phyloP scores from a whole-genome alignment of 1,284 basidiomycete species.

The Mycena sp. region DNA sequence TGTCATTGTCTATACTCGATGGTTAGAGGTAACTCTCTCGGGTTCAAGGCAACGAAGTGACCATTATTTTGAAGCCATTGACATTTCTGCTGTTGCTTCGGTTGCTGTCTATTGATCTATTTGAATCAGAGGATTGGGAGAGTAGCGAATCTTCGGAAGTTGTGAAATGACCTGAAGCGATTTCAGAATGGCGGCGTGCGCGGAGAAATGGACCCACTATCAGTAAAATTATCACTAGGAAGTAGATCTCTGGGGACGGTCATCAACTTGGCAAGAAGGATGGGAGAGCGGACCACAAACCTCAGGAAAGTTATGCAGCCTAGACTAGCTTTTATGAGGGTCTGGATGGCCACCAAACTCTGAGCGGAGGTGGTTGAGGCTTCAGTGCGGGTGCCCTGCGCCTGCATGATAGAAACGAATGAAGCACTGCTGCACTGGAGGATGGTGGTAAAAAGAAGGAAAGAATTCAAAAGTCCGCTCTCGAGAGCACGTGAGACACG shows the following conservation, averaged over 20 bases:
- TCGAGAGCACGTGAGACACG: no score
- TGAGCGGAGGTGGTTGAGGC: slow-evolving; percentile 56
- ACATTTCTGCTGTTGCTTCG: slow-evolving; percentile 48
- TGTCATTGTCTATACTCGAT: slow-evolving; percentile 62
- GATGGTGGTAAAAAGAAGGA: slow-evolving; percentile 16
- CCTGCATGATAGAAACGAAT: slow-evolving; percentile 23
- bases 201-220: slow-evolving; percentile 54
- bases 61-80: slow-evolving; percentile 66
- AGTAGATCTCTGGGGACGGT: slow-evolving; percentile 64
- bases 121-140: slow-evolving; percentile 47
- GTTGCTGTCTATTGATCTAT: slow-evolving; percentile 44
- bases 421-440: slow-evolving; percentile 26
- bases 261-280: slow-evolving; percentile 15
- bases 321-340: slow-evolving; percentile 74
- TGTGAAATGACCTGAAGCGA: slow-evolving; percentile 60
- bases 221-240: slow-evolving; percentile 82
- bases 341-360: slow-evolving; percentile 74
- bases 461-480: no score
- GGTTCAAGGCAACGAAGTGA: no score
- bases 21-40: slow-evolving; percentile 21
- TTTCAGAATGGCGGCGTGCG: slow-evolving; percentile 25
- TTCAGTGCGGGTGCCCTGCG: slow-evolving; percentile 31
- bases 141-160: slow-evolving; percentile 56
- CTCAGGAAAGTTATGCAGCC: slow-evolving; percentile 82
- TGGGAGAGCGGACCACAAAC: slow-evolving; percentile 44